Evolutionary conservation across 352 stramenopile genomes (phyloP).

Genomic region (Phytopythium delawarense): DNA sequence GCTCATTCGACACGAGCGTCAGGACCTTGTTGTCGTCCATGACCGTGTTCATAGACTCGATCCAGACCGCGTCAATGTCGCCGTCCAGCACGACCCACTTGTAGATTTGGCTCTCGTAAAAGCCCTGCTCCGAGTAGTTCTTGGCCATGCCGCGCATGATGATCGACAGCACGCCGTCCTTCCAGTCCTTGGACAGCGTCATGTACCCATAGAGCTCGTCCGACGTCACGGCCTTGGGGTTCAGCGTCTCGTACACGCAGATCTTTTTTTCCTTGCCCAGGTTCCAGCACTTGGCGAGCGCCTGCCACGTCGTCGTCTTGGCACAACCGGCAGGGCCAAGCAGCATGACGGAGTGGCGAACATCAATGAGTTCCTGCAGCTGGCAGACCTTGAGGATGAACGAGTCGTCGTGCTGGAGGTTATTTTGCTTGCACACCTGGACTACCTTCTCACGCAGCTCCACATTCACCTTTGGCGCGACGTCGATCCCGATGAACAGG

Average conservation of each 20-base stretch:
- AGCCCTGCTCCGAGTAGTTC: conserved; percentile 88
- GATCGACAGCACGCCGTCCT: conserved; percentile 85
- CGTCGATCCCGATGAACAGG: conserved; percentile 91
- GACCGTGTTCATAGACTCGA: conserved; percentile 95
- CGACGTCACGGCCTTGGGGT: conserved; percentile 85
- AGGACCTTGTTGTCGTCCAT: conserved; percentile 98
- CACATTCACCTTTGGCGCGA: conserved; percentile 93
- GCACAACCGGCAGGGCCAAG: conserved; percentile 76
- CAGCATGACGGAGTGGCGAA: conserved; percentile 87
- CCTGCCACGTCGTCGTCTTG: conserved; percentile 85
- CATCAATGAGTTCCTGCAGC: conserved; percentile 84
- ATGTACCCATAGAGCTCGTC: conserved; percentile 94
- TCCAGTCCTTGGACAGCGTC: conserved; percentile 89
- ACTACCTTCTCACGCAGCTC: conserved; percentile 91
- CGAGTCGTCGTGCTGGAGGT: conserved; percentile 81
- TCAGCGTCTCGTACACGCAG: conserved; percentile 87
- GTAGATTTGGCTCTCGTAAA: conserved; percentile 93
- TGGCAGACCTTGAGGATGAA: conserved; percentile 88
- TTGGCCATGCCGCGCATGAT: conserved; percentile 91
- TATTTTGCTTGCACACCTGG: conserved; percentile 86
- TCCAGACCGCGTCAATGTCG: conserved; percentile 89
- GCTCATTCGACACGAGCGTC: conserved; percentile 89
- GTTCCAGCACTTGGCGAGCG: conserved; percentile 85
- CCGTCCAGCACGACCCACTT: conserved; percentile 88
- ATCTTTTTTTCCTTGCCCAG: conserved; percentile 86